A percentile compares a stretch with the other conserved stretches of the same genome.
Conservation (phyloP, 257 asterid species). For the Eucommia ulmoides region DNA sequence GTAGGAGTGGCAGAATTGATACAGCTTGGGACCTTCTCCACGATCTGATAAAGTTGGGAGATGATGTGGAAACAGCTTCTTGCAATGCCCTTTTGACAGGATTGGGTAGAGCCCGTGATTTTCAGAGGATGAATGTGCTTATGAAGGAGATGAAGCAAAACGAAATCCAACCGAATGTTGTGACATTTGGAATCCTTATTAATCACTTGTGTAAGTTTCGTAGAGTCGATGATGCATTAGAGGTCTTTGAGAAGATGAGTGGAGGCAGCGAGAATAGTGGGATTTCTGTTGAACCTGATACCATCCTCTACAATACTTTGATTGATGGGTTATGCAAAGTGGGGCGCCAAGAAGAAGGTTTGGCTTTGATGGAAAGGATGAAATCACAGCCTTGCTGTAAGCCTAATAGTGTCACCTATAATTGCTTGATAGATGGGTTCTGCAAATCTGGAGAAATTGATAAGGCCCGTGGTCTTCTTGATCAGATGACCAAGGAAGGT, state of each 20-base stretch:
- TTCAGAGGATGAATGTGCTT: constrained; percentile 51
- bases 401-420: constrained; percentile 47
- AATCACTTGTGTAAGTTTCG: constrained; percentile 51
- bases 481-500: constrained; percentile 40
- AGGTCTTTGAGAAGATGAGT: constrained; percentile 49
- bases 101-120: constrained; percentile 35
- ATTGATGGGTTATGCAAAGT: no score
- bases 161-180: constrained; percentile 39
- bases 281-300: constrained; percentile 18
- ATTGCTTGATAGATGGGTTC: constrained; percentile 67
- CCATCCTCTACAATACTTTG: no score
- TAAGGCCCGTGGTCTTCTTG: constrained; percentile 42
- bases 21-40: constrained; percentile 50
- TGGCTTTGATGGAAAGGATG: constrained; percentile 47
- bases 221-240: constrained; percentile 63
- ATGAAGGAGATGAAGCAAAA: constrained; percentile 70
- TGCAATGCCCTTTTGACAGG: constrained; percentile 56
- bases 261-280: constrained; percentile 24
- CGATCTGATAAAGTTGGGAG: constrained; percentile 32
- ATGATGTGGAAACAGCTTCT: constrained; percentile 21
- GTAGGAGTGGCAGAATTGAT: no score
- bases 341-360: constrained; percentile 77
- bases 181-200: constrained; percentile 60
- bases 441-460: constrained; percentile 71
- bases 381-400: no score